Evolutionary conservation across 208 protist genomes (phyloP).

Genomic region (Leishmania guyanensis): DNA sequence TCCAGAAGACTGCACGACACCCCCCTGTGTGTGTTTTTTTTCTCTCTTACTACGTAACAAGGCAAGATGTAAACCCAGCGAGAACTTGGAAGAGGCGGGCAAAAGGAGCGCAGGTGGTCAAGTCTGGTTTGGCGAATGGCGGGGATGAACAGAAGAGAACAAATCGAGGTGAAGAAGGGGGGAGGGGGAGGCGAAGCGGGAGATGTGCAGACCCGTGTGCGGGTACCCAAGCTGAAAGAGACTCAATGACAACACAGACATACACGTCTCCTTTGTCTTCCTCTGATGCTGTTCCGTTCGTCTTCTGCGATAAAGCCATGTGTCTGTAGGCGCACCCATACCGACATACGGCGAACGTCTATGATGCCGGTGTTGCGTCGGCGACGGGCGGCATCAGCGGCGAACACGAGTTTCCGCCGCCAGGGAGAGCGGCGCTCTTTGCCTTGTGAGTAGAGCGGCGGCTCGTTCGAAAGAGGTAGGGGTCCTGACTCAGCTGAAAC

Average conservation of each 20-base stretch:
- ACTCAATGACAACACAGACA: neutral
- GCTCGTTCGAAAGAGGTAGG: constrained; percentile 57
- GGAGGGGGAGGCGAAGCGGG: neutral
- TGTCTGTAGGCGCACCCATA: neutral
- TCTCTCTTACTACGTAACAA: neutral
- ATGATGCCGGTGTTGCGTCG: constrained; percentile 1
- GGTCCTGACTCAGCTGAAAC: constrained; percentile 69
- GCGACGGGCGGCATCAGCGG: neutral
- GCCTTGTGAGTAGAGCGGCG: constrained; percentile 32
- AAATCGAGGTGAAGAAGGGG: neutral
- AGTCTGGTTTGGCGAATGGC: neutral
- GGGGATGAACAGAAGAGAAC: neutral
- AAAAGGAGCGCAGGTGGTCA: neutral
- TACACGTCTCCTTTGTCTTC: neutral
- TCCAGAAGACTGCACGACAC: too few relatives aligned
- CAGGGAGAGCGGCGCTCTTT: constrained; percentile 16
- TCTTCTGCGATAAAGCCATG: neutral
- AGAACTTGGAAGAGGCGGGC: neutral
- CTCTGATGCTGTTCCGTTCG: neutral
- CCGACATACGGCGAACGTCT: neutral
- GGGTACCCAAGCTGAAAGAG: neutral
- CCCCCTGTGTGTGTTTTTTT: too few relatives aligned
- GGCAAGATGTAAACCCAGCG: neutral
- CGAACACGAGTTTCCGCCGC: neutral
- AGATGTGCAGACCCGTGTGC: neutral